Percentiles rank a stretch among this genome's conserved stretches.
phyloP scores from a whole-genome alignment of 192 early-diverging fungal species.

The Pilaira anomala region DNA sequence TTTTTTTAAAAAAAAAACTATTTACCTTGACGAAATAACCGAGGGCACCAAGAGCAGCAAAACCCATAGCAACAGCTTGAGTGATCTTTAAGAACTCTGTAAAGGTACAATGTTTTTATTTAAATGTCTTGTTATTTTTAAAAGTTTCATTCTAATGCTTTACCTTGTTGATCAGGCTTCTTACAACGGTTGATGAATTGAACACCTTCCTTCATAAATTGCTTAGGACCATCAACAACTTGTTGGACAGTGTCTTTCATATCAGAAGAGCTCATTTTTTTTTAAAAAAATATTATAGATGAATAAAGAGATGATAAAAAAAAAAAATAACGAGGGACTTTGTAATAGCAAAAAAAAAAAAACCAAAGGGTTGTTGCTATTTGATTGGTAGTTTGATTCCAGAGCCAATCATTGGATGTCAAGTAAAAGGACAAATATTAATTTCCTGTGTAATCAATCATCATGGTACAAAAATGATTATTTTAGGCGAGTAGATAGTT shows the following conservation, averaged over 20 bases:
- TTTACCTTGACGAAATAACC: slow-evolving; percentile 91
- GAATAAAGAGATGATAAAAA: slow-evolving; percentile 2
- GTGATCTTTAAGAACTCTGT: slow-evolving; percentile 94
- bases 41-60: slow-evolving; percentile 94
- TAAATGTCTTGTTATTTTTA: neutral
- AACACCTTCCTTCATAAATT: slow-evolving; percentile 89
- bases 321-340: neutral
- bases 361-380: neutral
- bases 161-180: slow-evolving; percentile 94
- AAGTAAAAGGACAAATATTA: neutral
- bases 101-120: neutral
- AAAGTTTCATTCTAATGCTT: neutral
- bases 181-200: slow-evolving; percentile 94
- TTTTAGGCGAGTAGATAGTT: too few species aligned
- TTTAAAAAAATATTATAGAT: neutral
- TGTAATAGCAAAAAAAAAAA: neutral
- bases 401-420: neutral
- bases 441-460: too few species aligned
- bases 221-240: slow-evolving; percentile 82
- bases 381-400: neutral
- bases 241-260: slow-evolving; percentile 50
- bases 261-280: slow-evolving; percentile 30
- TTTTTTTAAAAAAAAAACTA: neutral
- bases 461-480: too few species aligned
- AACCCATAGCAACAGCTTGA: slow-evolving; percentile 90